phyloP scores from a whole-genome alignment of 2,329 filamentous ascomycete genomes.

The Clarireedia sp. region DNA sequence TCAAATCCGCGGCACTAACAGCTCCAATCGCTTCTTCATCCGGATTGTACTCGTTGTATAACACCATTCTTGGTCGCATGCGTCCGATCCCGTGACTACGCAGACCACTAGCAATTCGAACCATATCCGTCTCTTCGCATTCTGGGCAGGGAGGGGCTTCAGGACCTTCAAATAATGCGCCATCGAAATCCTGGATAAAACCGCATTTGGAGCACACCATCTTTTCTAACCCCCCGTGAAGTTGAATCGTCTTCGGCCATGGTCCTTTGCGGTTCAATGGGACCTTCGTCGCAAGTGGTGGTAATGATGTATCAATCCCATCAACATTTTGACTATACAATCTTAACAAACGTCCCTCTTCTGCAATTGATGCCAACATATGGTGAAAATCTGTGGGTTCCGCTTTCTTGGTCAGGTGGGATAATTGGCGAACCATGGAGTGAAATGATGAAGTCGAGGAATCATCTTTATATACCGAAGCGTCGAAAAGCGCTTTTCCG shows the following conservation, averaged over 20 bases:
- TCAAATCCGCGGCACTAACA: slow-evolving; percentile 78
- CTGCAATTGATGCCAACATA: slow-evolving; percentile 79
- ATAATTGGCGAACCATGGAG: slow-evolving; percentile 87
- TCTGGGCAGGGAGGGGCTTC: slow-evolving; percentile 70
- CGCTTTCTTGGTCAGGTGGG: slow-evolving; percentile 67
- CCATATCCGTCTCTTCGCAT: slow-evolving; percentile 67
- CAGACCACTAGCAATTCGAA: slow-evolving; percentile 74
- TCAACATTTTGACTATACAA: slow-evolving; percentile 97
- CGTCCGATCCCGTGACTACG: slow-evolving; percentile 89
- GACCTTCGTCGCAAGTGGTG: slow-evolving; percentile 70
- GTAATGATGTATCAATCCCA: slow-evolving; percentile 79
- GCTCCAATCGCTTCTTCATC: slow-evolving; percentile 94
- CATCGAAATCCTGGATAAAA: slow-evolving; percentile 66
- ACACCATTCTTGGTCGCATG: slow-evolving; percentile 82
- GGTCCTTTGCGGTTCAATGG: slow-evolving; percentile 77
- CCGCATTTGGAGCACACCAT: slow-evolving; percentile 97
- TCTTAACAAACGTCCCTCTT: slow-evolving; percentile 78
- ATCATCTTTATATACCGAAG: slow-evolving; percentile 92
- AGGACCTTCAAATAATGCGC: slow-evolving; percentile 73
- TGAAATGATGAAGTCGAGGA: slow-evolving; percentile 85
- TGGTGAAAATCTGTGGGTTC: slow-evolving; percentile 87
- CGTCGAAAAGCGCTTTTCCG: slow-evolving; percentile 93
- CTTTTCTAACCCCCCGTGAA: slow-evolving; percentile 87
- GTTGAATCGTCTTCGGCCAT: slow-evolving; percentile 88
- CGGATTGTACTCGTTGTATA: slow-evolving; percentile 96